phyloP scores from a whole-genome alignment of 495 filamentous ascomycete species.

The Aspergillus indologenus region DNA sequence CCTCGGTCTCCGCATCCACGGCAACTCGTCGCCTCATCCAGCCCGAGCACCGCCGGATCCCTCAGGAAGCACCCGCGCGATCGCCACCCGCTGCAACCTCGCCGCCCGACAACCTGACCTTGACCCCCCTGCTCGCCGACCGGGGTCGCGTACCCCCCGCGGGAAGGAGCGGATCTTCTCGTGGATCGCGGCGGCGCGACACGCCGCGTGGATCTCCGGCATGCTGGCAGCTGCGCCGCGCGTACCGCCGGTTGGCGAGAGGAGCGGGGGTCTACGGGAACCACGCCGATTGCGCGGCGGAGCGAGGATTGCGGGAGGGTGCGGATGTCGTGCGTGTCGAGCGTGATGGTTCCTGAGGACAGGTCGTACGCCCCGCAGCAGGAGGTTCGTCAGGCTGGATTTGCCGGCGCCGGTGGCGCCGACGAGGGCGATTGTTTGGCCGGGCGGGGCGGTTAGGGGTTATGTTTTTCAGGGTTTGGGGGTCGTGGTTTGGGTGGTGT shows the following conservation, averaged over 20 bases:
- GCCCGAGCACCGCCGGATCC: neutral
- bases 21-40: neutral
- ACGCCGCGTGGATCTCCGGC: neutral
- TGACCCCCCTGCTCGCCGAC: constrained; percentile 63
- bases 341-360: neutral
- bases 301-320: neutral
- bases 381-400: constrained; percentile 69
- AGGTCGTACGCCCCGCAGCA: constrained; percentile 68
- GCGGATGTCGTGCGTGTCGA: neutral
- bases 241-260: neutral
- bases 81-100: constrained; percentile 53
- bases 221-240: neutral
- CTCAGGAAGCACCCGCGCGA: neutral
- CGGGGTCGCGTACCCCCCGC: constrained; percentile 57
- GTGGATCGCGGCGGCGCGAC: neutral
- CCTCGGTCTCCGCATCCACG: neutral
- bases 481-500: neutral
- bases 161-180: constrained; percentile 12
- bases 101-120: constrained; percentile 70
- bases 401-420: constrained; percentile 75
- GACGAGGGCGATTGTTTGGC: constrained; percentile 71
- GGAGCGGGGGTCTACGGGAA: neutral
- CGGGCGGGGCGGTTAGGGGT: constrained; percentile 42
- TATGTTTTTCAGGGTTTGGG: constrained; percentile 1
- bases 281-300: neutral